These are phyloP conservation scores for Tulasnella sp. DNA, from an alignment of 768 basidiomycete genomes.

Conservation along the genomic window DNA sequence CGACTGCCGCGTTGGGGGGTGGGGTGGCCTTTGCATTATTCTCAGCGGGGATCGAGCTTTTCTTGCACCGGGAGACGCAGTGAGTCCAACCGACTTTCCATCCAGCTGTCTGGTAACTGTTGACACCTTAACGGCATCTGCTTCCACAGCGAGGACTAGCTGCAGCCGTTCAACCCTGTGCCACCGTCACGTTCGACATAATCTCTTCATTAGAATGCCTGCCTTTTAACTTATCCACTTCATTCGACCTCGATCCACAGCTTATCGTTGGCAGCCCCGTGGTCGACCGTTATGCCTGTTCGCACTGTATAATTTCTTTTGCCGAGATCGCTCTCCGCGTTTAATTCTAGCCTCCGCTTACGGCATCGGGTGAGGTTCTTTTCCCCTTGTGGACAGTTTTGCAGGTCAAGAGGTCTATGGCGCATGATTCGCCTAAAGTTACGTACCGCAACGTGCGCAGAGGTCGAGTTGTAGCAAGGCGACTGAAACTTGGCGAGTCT, in stretches of 20 bases:
- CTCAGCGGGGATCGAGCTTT: constrained; percentile 82
- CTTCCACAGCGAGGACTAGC: constrained; percentile 5
- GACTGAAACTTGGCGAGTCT: not conserved
- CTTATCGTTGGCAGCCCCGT: not conserved
- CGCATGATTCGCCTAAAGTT: constrained; percentile 4
- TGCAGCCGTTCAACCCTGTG: not conserved
- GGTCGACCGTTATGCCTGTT: not conserved
- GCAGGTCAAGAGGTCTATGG: constrained; percentile 3
- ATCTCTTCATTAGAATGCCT: not conserved
- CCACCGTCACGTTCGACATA: not conserved
- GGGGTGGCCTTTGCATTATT: constrained; percentile 90
- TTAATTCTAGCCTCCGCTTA: constrained; percentile 3
- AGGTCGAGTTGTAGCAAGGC: not conserved
- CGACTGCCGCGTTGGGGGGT: constrained; percentile 78
- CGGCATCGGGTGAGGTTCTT: constrained; percentile 1
- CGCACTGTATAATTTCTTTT: not conserved
- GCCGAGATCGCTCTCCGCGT: not conserved
- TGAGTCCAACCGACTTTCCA: constrained; percentile 33
- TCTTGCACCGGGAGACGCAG: constrained; percentile 74
- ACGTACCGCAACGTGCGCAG: constrained; percentile 7
- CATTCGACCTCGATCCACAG: not conserved
- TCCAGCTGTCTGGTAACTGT: not conserved
- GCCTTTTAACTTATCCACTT: not conserved
- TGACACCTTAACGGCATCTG: not conserved
- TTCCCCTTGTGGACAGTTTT: not conserved